A percentile compares a stretch with the other conserved stretches of the same genome.
Conservation (phyloP, 164 flowering plant species). For the Malania oleifera region DNA sequence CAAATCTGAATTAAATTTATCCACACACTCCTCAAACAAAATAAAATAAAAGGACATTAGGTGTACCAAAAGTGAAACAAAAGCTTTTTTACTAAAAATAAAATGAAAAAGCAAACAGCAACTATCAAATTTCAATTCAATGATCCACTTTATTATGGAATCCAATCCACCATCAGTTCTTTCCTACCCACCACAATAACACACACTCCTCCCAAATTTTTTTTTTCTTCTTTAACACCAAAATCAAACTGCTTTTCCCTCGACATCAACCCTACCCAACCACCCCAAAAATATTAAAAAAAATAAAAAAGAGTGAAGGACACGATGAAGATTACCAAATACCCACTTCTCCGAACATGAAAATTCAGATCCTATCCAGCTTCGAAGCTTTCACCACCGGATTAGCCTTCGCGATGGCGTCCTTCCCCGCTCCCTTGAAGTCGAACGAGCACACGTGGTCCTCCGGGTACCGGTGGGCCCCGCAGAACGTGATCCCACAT, state of each 20-base stretch:
- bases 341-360: no score
- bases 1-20: no score
- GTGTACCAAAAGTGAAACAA: no score
- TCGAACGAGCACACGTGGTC: conserved; percentile 47
- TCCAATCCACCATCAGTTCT: background rate
- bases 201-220: no score
- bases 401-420: conserved; percentile 42
- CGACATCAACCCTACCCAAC: background rate
- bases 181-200: no score
- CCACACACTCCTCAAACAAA: no score
- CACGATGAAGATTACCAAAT: no score
- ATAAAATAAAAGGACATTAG: no score
- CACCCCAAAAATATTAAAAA: no score
- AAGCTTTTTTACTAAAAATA: background rate
- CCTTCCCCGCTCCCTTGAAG: conserved; percentile 32
- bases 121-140: conserved; percentile 5
- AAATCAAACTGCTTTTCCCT: no score
- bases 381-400: conserved; percentile 46
- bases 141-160: conserved; percentile 15
- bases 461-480: conserved; percentile 54
- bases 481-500: conserved; percentile 49
- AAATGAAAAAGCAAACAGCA: conserved; percentile 4
- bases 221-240: no score
- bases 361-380: conserved; percentile 29
- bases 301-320: no score